Evolutionary conservation across 2,329 filamentous ascomycete genomes (phyloP).

Genomic region (Apiospora arundinis): DNA sequence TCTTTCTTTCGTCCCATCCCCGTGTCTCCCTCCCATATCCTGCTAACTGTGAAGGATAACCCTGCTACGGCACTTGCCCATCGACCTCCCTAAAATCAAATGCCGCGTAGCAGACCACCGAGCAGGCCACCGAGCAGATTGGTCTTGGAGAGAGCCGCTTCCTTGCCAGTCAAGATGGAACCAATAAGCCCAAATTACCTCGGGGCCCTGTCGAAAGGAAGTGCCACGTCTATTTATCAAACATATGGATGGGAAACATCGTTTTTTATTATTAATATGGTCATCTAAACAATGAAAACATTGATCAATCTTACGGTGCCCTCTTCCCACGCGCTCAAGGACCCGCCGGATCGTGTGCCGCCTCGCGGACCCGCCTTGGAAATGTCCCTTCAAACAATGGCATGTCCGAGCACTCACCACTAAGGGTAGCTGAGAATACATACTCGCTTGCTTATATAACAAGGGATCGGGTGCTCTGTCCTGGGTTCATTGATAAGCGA

Average conservation of each 20-base stretch:
- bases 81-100: not conserved
- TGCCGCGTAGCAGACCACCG: not conserved
- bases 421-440: not conserved
- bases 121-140: not conserved
- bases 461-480: not conserved
- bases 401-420: conserved; percentile 6
- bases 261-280: not conserved
- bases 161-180: not conserved
- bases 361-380: not conserved
- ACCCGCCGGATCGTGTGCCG: not conserved
- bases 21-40: not conserved
- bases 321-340: not conserved
- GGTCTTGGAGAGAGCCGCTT: not conserved
- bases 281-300: not conserved
- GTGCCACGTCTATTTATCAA: not conserved
- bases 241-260: not conserved
- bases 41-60: not conserved
- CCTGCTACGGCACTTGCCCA: conserved; percentile 3
- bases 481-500: not conserved
- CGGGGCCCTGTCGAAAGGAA: not conserved
- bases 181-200: not conserved
- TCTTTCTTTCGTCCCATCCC: not conserved
- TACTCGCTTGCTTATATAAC: not conserved
- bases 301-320: not conserved
- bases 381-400: conserved; percentile 12